These are phyloP conservation scores for Cicer pinnatifidum DNA, from an alignment of 306 rosid species.

Conservation along the genomic window DNA sequence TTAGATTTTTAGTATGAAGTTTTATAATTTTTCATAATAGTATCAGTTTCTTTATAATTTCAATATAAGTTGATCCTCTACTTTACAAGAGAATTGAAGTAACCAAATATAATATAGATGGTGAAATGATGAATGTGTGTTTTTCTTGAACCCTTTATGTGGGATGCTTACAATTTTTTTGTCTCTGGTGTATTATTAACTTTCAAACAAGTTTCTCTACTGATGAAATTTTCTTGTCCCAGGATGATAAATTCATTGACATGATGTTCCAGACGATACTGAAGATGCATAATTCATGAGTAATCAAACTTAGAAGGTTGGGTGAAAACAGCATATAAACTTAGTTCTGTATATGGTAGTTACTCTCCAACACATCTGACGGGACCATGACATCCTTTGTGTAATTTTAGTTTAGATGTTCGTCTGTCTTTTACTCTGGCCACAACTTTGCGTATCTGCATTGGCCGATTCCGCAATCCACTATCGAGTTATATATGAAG, in stretches of 20 bases:
- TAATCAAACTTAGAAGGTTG: slow-evolving; percentile 36
- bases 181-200: slow-evolving; percentile 6
- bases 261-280: slow-evolving; percentile 69
- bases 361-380: slow-evolving; percentile 42
- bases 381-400: slow-evolving; percentile 37
- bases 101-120: slow-evolving; percentile 1
- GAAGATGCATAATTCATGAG: slow-evolving; percentile 66
- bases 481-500: not conserved
- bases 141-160: slow-evolving; percentile 12
- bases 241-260: slow-evolving; percentile 92
- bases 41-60: slow-evolving; percentile 24
- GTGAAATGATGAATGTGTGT: slow-evolving; percentile 21
- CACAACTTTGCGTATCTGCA: slow-evolving; percentile 26
- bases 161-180: slow-evolving; percentile 35
- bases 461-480: slow-evolving; percentile 42
- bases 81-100: slow-evolving; percentile 30
- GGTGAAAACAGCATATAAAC: slow-evolving; percentile 48
- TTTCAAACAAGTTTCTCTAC: slow-evolving; percentile 30
- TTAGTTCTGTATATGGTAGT: slow-evolving; percentile 56
- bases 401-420: slow-evolving; percentile 34
- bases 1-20: slow-evolving; percentile 13
- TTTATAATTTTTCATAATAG: not conserved
- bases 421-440: slow-evolving; percentile 27
- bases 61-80: slow-evolving; percentile 25
- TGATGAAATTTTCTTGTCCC: slow-evolving; percentile 42